Percentiles rank a stretch among this genome's conserved stretches.
Evolutionary conservation across 306 rosid genomes (phyloP).

Genomic region (Cucurbita moschata): DNA sequence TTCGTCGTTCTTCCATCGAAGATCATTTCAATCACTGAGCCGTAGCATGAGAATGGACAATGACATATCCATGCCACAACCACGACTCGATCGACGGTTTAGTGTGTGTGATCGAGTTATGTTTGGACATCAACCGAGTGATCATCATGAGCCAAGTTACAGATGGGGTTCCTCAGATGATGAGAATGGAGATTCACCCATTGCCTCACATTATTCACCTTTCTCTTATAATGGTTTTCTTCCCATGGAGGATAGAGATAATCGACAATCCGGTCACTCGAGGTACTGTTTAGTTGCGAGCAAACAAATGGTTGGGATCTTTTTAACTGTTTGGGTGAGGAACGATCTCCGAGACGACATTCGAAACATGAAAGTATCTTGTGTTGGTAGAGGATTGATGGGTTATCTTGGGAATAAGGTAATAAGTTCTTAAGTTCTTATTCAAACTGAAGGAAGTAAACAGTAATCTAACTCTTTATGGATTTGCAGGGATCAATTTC

Average conservation of each 20-base stretch:
- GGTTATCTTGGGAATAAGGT: conserved; percentile 99
- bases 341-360: conserved; percentile 80
- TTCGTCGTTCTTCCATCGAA: conserved; percentile 71
- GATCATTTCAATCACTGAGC: conserved; percentile 89
- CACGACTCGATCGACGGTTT: conserved; percentile 64
- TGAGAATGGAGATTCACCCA: conserved; percentile 70
- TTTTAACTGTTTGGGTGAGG: conserved; percentile 84
- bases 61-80: conserved; percentile 54
- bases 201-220: conserved; percentile 49
- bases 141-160: conserved; percentile 55
- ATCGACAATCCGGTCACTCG: conserved; percentile 53
- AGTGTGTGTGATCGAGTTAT: conserved; percentile 84
- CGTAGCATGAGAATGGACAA: conserved; percentile 91
- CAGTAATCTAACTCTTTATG: conserved; percentile 18
- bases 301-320: conserved; percentile 98
- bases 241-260: conserved; percentile 57
- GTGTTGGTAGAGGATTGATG: conserved; percentile 98
- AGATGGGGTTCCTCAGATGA: conserved; percentile 86
- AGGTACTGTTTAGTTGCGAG: conserved; percentile 86
- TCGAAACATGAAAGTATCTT: conserved; percentile 87
- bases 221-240: conserved; percentile 32
- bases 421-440: conserved; percentile 5
- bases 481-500: conserved; percentile 94
- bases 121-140: conserved; percentile 50
- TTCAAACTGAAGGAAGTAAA: background rate